Evolutionary conservation across 2,329 filamentous ascomycete genomes (phyloP).

Genomic region (Zasmidium citrigriseum): DNA sequence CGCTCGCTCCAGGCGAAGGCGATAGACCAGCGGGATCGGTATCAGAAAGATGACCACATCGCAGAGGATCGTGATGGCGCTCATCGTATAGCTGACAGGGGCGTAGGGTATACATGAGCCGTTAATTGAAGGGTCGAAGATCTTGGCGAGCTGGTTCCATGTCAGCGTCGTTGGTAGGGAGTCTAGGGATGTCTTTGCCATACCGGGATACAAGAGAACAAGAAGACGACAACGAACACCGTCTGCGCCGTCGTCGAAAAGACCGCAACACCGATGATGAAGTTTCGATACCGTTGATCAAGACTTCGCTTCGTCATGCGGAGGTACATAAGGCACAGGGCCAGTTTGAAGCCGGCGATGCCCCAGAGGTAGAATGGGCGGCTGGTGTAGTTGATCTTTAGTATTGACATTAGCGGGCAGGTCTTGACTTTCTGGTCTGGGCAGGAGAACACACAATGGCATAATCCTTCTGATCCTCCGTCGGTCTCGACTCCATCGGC

Average conservation of each 20-base stretch:
- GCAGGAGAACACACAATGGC: not conserved
- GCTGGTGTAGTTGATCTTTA: constrained; percentile 13
- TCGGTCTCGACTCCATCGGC: constrained; percentile 10
- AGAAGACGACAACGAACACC: constrained; percentile 13
- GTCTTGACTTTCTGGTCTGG: not conserved
- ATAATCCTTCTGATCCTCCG: constrained; percentile 9
- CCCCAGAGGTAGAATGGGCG: constrained; percentile 19
- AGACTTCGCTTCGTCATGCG: constrained; percentile 20
- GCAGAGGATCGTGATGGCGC: constrained; percentile 15
- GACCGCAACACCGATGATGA: constrained; percentile 18
- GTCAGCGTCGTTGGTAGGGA: not conserved
- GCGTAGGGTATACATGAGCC: constrained; percentile 90
- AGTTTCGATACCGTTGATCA: constrained; percentile 8
- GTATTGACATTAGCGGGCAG: not conserved
- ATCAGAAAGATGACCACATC: constrained; percentile 20
- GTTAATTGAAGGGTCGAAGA: constrained; percentile 61
- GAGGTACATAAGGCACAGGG: constrained; percentile 20
- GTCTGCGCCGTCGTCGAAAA: constrained; percentile 16
- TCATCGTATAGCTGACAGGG: constrained; percentile 82
- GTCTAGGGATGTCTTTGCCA: not conserved
- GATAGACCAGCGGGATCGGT: constrained; percentile 19
- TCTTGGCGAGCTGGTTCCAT: constrained; percentile 10
- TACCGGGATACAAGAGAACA: constrained; percentile 19
- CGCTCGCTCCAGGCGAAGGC: constrained; percentile 17
- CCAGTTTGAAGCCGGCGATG: constrained; percentile 22